phyloP scores from a whole-genome alignment of 768 basidiomycete species.

The Saitozyma podzolica region DNA sequence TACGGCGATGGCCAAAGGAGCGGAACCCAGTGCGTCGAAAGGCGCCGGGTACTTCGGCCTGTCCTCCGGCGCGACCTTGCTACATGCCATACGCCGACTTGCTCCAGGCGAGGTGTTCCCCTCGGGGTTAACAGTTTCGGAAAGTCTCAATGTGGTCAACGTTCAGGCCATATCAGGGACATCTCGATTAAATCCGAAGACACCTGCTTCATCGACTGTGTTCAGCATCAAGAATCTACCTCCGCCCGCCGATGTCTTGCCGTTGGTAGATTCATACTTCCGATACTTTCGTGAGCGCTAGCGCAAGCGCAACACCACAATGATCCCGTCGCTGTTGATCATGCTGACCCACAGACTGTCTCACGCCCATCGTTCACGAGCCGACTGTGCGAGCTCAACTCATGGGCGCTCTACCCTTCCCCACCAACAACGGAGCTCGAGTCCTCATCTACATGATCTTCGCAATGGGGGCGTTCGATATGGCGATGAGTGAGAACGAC shows the following conservation, averaged over 20 bases:
- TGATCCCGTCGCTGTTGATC: not conserved
- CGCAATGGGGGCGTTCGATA: slow-evolving; percentile 28
- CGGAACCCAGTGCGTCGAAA: not conserved
- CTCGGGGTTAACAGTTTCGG: not conserved
- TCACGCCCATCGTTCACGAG: slow-evolving; percentile 30
- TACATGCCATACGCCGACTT: slow-evolving; percentile 20
- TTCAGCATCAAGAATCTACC: not conserved
- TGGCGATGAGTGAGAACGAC: slow-evolving; percentile 6
- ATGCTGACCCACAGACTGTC: slow-evolving; percentile 1
- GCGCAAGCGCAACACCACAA: not conserved
- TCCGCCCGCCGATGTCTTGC: slow-evolving; percentile 14
- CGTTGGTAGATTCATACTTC: slow-evolving; percentile 24
- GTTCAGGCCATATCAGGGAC: not conserved
- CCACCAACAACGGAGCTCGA: slow-evolving; percentile 5
- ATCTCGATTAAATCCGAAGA: not conserved
- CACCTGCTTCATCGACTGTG: not conserved
- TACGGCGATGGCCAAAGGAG: slow-evolving; percentile 1
- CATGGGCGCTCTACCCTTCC: slow-evolving; percentile 16
- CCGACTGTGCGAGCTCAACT: slow-evolving; percentile 23
- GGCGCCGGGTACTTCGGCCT: slow-evolving; percentile 18
- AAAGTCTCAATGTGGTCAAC: not conserved
- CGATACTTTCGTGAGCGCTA: slow-evolving; percentile 22
- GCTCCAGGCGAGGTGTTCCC: slow-evolving; percentile 3
- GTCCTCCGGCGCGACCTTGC: slow-evolving; percentile 24
- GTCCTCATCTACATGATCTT: slow-evolving; percentile 24